Evolutionary conservation across 164 flowering plant genomes (phyloP).

Genomic region (Pachysandra terminalis): DNA sequence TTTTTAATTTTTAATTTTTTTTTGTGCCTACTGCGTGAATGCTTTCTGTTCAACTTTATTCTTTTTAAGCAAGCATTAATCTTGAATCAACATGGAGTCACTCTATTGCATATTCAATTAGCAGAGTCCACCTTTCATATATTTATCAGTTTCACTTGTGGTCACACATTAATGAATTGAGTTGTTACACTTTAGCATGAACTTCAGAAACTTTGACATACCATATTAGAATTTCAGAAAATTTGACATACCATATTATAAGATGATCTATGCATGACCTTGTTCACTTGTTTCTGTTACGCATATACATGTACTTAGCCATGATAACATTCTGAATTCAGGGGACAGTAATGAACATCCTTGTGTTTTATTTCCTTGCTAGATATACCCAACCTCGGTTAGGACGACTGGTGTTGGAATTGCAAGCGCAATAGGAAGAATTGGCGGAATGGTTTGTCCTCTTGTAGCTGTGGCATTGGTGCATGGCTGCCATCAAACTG

Average conservation of each 20-base stretch:
- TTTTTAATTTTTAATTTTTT: too few relatives aligned
- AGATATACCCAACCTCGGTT: constrained; percentile 79
- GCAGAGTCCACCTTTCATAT: background rate
- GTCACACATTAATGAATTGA: background rate
- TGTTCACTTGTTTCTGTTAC: too few relatives aligned
- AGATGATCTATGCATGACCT: too few relatives aligned
- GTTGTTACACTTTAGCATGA: background rate
- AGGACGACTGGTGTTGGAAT: constrained; percentile 72
- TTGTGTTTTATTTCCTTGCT: background rate
- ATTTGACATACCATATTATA: too few relatives aligned
- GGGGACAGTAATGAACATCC: background rate
- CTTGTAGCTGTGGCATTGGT: constrained; percentile 77
- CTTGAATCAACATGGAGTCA: background rate
- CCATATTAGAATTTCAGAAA: background rate
- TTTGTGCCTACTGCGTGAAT: too few relatives aligned
- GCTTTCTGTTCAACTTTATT: too few relatives aligned
- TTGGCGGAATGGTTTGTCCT: constrained; percentile 84
- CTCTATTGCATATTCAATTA: too few relatives aligned
- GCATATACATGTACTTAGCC: background rate
- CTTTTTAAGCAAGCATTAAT: background rate
- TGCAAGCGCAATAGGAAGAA: constrained; percentile 67
- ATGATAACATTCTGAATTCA: background rate
- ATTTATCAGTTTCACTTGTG: background rate
- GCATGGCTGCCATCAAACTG: constrained; percentile 66
- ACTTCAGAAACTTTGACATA: background rate